A percentile compares a stretch with the other conserved stretches of the same genome.
These are phyloP conservation scores for Exserohilum turcica DNA, from an alignment of 2,329 filamentous ascomycete species.

Conservation along the genomic window DNA sequence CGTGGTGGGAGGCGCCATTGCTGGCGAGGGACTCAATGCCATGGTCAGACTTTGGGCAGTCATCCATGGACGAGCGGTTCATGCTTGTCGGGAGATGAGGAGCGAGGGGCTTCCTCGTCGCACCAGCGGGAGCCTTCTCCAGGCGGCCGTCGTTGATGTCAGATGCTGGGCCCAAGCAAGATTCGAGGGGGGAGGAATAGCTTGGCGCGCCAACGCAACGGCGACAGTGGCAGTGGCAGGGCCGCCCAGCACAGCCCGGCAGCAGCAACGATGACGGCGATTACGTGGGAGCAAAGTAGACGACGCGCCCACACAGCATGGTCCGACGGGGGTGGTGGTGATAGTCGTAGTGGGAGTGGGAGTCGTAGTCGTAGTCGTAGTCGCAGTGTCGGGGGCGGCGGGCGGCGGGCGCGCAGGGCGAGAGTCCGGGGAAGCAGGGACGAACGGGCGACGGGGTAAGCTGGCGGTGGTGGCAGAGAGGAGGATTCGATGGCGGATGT, in stretches of 20 bases:
- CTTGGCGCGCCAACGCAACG: constrained; percentile 27
- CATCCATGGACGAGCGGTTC: constrained; percentile 38
- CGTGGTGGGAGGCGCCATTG: constrained; percentile 13
- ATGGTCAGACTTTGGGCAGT: constrained; percentile 36
- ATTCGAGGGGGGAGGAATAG: constrained; percentile 15
- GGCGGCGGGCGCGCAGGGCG: not conserved
- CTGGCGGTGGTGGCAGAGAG: not conserved
- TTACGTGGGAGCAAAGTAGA: constrained; percentile 38
- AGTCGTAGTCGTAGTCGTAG: too few species aligned
- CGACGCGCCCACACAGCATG: constrained; percentile 33
- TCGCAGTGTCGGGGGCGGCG: too few species aligned
- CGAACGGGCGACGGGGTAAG: not conserved
- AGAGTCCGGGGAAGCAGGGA: constrained; percentile 7
- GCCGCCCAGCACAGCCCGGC: too few species aligned
- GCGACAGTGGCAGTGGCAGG: too few species aligned
- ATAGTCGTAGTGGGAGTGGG: not conserved
- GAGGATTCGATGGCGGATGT: not conserved
- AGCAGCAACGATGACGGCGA: not conserved
- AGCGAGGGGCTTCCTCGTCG: constrained; percentile 28
- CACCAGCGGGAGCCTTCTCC: constrained; percentile 21
- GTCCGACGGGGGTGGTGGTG: too few species aligned
- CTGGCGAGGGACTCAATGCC: constrained; percentile 2
- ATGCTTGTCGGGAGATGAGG: constrained; percentile 27
- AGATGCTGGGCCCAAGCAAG: constrained; percentile 22
- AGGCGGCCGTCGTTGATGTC: constrained; percentile 10